Evolutionary conservation across 108 stramenopile species (phyloP), one percentile per base, ranked within the genome.

Genomic region (Skeletonema grethae): DNA sequence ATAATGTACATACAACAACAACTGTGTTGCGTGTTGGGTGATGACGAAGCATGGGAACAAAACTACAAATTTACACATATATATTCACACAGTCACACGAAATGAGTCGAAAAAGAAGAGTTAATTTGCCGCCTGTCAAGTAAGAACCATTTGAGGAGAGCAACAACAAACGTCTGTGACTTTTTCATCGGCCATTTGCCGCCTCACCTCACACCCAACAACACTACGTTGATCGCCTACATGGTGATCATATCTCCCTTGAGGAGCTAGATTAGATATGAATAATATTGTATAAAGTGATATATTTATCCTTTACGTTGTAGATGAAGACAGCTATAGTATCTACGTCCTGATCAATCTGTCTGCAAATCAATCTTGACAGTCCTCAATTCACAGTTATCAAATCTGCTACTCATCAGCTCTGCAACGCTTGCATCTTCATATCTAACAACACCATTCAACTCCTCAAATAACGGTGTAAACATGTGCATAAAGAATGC

Each of bases 401-500:
- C 72, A 60, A 82, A 82, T 18, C 25, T 55, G 4, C 67, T 32
- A 12, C 18, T 75, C 77, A 79, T 82, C 24, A 82, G 53, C 22
- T 79, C 48, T 57, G 62, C n/a, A 16, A 82, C 82, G 5, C 57
- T 46, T 15, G 50, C 50, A 56, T 82, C 77, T 35, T 79, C 73
- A 48, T 82, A 82, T 0, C 30, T 29, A 18, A 79, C 82, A 11
- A 82, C 63, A 8, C 77, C 77, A 20, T 72, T 43, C 39, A 82
- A 60, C 56, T 82, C 82, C 35, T 63, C 63, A 61, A 71, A 76
- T 39, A 76, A 70, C 6, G 82, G 82, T 8, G 77, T 74, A 57
- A 82, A 82, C 72, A 69, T 74, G 72, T 82, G 77, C 77, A 74
- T 74, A 56, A 82, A 82, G 46, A 82, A 79, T 57, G 77, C 82